Percentiles rank a stretch among this genome's conserved stretches.
These are phyloP conservation scores for Cladorrhinum sp. DNA, from an alignment of 2,329 filamentous ascomycete genomes.

Conservation along the genomic window DNA sequence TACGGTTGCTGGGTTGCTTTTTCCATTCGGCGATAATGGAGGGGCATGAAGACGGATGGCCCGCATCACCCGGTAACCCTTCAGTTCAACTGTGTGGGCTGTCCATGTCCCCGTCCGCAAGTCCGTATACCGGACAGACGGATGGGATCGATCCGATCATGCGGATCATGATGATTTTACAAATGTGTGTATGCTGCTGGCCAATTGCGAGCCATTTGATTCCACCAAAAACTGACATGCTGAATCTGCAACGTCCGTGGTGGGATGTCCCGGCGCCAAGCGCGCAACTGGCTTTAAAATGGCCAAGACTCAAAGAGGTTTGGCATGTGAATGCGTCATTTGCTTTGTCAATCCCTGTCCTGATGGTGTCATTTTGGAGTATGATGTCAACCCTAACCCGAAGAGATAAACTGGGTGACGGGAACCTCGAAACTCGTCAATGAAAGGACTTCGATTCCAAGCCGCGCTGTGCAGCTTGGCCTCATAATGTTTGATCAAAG, in stretches of 20 bases:
- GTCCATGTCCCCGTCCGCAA: background rate
- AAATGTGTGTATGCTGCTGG: too few relatives aligned
- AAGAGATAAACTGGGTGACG: background rate
- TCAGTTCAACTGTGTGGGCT: too few relatives aligned
- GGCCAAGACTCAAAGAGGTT: background rate
- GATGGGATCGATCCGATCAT: background rate
- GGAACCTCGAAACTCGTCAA: too few relatives aligned
- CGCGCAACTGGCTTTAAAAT: background rate
- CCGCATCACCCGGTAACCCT: too few relatives aligned
- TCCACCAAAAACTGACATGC: too few relatives aligned
- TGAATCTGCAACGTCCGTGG: background rate
- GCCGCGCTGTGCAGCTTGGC: too few relatives aligned
- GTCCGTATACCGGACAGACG: background rate
- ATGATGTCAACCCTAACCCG: background rate
- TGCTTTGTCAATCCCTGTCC: background rate
- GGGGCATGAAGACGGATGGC: too few relatives aligned
- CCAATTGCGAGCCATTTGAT: too few relatives aligned
- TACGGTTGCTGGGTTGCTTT: background rate
- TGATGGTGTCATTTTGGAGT: too few relatives aligned
- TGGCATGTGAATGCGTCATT: conserved; percentile 7
- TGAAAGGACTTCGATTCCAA: too few relatives aligned
- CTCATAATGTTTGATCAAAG: too few relatives aligned
- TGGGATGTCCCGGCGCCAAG: background rate
- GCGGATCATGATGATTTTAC: background rate
- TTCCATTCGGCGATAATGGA: background rate